Evolutionary conservation across 495 filamentous ascomycete species (phyloP).

Genomic region (Extremus antarcticus): DNA sequence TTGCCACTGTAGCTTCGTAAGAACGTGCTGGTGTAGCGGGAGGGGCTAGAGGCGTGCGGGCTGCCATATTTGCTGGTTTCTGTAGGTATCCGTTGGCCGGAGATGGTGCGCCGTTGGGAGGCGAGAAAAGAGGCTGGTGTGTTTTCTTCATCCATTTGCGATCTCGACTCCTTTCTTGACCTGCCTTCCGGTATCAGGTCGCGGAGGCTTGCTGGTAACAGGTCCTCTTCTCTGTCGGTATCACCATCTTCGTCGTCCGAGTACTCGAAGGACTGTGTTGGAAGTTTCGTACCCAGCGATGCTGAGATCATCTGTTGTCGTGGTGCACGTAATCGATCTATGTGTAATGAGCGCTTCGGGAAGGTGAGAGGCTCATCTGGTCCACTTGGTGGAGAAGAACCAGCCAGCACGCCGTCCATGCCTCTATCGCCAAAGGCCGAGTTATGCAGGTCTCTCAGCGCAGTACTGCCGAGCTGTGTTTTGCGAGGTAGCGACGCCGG

Average conservation of each 20-base stretch:
- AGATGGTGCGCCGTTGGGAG: slow-evolving; percentile 43
- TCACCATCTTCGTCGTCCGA: slow-evolving; percentile 72
- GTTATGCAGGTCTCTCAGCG: slow-evolving; percentile 69
- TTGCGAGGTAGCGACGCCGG: slow-evolving; percentile 56
- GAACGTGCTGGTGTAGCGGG: slow-evolving; percentile 78
- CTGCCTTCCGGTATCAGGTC: slow-evolving; percentile 87
- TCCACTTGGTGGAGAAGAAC: slow-evolving; percentile 54
- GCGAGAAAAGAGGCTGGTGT: slow-evolving; percentile 33
- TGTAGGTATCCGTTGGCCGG: slow-evolving; percentile 50
- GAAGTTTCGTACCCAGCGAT: slow-evolving; percentile 58
- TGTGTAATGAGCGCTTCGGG: slow-evolving; percentile 69
- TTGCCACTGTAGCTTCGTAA: slow-evolving; percentile 28
- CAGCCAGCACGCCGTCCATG: slow-evolving; percentile 39
- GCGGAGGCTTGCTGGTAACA: slow-evolving; percentile 72
- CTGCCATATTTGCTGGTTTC: slow-evolving; percentile 60
- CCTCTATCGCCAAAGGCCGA: slow-evolving; percentile 62
- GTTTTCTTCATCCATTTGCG: slow-evolving; percentile 47
- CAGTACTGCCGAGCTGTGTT: slow-evolving; percentile 48
- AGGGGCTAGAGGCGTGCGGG: slow-evolving; percentile 67
- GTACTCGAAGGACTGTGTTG: slow-evolving; percentile 49
- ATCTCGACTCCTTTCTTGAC: slow-evolving; percentile 68
- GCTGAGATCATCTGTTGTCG: slow-evolving; percentile 69
- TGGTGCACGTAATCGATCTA: slow-evolving; percentile 52
- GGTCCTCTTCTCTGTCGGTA: slow-evolving; percentile 61
- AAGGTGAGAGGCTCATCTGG: slow-evolving; percentile 46